phyloP scores from a whole-genome alignment of 371 early-diverging fungal genomes.

The Circinella minor region DNA sequence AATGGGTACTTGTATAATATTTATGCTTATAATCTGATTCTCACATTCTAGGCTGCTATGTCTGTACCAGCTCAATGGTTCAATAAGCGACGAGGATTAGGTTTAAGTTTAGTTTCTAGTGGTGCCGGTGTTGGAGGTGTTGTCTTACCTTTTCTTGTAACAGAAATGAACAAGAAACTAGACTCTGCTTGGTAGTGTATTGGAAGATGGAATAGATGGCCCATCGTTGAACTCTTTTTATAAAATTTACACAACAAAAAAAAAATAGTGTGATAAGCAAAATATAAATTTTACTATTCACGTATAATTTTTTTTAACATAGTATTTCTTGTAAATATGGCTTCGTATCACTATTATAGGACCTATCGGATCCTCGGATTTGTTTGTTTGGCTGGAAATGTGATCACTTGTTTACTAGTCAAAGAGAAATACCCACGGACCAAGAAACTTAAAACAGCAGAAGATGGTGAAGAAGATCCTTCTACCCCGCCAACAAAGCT shows the following conservation, averaged over 20 bases:
- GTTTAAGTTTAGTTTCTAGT: conserved; percentile 75
- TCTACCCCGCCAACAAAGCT: not conserved
- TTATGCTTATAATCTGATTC: too few species aligned
- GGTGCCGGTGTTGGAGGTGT: conserved; percentile 85
- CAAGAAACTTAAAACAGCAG: conserved; percentile 2
- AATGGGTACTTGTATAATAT: too few species aligned
- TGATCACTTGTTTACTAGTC: conserved; percentile 23
- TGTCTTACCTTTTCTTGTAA: conserved; percentile 68
- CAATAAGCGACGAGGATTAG: conserved; percentile 64
- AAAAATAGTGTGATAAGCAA: too few species aligned
- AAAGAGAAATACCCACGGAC: conserved; percentile 24
- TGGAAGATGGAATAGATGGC: too few species aligned
- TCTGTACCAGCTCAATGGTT: conserved; percentile 76
- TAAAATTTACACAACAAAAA: not conserved
- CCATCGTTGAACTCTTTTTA: not conserved
- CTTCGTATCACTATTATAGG: conserved; percentile 3
- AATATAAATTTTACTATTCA: not conserved
- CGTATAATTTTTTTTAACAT: not conserved
- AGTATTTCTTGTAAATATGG: not conserved
- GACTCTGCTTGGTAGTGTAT: conserved; percentile 56
- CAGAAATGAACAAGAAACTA: conserved; percentile 53
- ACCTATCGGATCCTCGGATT: conserved; percentile 27
- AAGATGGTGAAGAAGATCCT: conserved; percentile 22
- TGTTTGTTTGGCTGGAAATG: conserved; percentile 16
- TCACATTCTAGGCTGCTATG: conserved; percentile 28